Conservation (phyloP, 2,329 filamentous ascomycete species). For the Purpureocillium takamizusanense region DNA sequence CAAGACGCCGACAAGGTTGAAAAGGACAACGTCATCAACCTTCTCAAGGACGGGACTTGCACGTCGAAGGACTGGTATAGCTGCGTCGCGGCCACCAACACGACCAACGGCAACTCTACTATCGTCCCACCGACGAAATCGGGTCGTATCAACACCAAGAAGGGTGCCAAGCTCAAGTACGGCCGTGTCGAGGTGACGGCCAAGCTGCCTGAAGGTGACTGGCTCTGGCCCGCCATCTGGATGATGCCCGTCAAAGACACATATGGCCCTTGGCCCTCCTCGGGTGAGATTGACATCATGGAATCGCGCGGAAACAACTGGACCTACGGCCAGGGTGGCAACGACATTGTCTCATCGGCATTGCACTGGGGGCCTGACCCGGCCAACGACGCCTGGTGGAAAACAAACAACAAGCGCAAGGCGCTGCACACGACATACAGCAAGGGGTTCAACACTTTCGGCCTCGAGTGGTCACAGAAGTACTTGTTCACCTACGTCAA, state of each 20-base stretch:
- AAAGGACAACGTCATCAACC: constrained; percentile 58
- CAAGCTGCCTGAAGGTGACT: constrained; percentile 68
- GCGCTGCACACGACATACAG: constrained; percentile 69
- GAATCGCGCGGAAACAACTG: constrained; percentile 79
- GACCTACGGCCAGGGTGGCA: constrained; percentile 66
- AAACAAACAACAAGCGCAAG: constrained; percentile 67
- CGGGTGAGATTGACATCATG: constrained; percentile 76
- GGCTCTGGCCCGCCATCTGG: constrained; percentile 91
- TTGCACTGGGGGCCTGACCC: constrained; percentile 74
- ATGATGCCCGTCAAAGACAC: constrained; percentile 67
- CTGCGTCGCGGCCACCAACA: constrained; percentile 67
- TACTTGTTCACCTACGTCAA: constrained; percentile 85
- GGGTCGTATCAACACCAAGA: constrained; percentile 67
- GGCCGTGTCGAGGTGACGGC: constrained; percentile 75
- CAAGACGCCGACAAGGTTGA: constrained; percentile 60
- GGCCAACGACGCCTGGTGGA: constrained; percentile 72
- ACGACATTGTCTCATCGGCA: constrained; percentile 70
- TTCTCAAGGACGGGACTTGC: constrained; percentile 57
- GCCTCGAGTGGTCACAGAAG: constrained; percentile 79
- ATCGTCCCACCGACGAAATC: constrained; percentile 73
- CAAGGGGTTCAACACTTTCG: constrained; percentile 63
- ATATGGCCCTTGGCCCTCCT: constrained; percentile 71
- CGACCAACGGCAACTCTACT: constrained; percentile 57
- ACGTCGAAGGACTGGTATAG: constrained; percentile 45
- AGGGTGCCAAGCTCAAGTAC: constrained; percentile 64